A percentile compares a stretch with the other conserved stretches of the same genome.
Evolutionary conservation across 176 grass and related monocot species (phyloP).

Genomic region (Aechmea fasciata): DNA sequence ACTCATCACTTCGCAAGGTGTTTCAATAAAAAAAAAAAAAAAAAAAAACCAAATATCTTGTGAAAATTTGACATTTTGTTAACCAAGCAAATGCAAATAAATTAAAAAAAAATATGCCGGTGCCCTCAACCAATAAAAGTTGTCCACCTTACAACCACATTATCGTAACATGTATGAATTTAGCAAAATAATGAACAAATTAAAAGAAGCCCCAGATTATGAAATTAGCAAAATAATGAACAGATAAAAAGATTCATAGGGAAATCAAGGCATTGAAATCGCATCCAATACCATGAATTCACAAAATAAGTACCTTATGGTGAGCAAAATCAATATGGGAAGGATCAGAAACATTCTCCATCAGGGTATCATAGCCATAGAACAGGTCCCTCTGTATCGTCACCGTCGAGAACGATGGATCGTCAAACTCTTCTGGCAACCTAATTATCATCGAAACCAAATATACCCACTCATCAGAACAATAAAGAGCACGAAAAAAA

Average conservation of each 20-base stretch:
- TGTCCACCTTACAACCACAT: too few relatives aligned
- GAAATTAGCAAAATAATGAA: background rate
- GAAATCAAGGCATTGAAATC: background rate
- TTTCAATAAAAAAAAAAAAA: too few relatives aligned
- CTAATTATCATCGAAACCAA: conserved; percentile 30
- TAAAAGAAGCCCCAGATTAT: too few relatives aligned
- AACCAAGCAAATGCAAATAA: too few relatives aligned
- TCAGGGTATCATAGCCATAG: conserved; percentile 91
- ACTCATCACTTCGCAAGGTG: too few relatives aligned
- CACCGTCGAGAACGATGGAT: conserved; percentile 76
- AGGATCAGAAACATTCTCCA: conserved; percentile 98
- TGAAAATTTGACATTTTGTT: too few relatives aligned
- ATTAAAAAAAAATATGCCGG: too few relatives aligned
- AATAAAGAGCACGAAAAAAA: background rate
- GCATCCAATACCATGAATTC: background rate
- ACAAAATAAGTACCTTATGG: conserved; percentile 56
- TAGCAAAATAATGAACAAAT: background rate
- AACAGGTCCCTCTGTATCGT: conserved; percentile 89
- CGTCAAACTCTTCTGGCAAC: conserved; percentile 78
- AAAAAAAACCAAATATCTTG: too few relatives aligned
- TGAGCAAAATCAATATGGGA: conserved; percentile 98
- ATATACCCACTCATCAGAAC: background rate
- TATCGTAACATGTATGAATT: too few relatives aligned
- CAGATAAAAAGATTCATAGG: too few relatives aligned
- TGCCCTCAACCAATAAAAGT: too few relatives aligned